Percentiles rank a stretch among this genome's conserved stretches.
Conservation (phyloP, 2,329 filamentous ascomycete genomes). For the Samsoniella hepiali region DNA sequence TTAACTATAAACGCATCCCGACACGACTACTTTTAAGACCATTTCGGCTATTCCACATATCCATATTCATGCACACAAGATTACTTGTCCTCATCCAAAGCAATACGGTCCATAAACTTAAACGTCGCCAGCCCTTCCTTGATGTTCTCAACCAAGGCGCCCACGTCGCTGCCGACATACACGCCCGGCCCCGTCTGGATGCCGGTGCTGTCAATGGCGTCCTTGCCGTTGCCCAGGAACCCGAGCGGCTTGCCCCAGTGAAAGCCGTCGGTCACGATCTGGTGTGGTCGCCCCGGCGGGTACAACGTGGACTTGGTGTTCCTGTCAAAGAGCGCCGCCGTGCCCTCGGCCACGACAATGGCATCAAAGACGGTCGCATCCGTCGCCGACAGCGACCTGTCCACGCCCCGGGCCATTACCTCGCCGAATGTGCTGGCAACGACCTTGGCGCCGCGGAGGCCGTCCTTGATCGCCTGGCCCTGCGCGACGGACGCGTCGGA, state of each 20-base stretch:
- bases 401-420: constrained; percentile 49
- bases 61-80: no score
- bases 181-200: constrained; percentile 44
- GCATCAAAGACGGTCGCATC: constrained; percentile 62
- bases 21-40: no score
- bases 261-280: constrained; percentile 62
- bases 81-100: constrained; percentile 43
- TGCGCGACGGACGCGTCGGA: constrained; percentile 44
- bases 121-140: constrained; percentile 60
- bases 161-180: constrained; percentile 34
- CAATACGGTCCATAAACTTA: constrained; percentile 63
- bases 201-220: constrained; percentile 40
- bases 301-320: constrained; percentile 52
- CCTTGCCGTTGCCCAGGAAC: constrained; percentile 47
- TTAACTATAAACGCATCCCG: no score
- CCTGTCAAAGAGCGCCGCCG: constrained; percentile 48
- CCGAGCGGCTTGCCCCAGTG: constrained; percentile 69
- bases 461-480: constrained; percentile 47
- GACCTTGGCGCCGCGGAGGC: constrained; percentile 50
- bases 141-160: constrained; percentile 43
- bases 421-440: constrained; percentile 60
- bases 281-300: constrained; percentile 58
- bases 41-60: no score
- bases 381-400: constrained; percentile 62
- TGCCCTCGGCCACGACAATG: constrained; percentile 56